Conservation (phyloP, 2,329 filamentous ascomycete genomes). For the Cucurbitaria berberidis region DNA sequence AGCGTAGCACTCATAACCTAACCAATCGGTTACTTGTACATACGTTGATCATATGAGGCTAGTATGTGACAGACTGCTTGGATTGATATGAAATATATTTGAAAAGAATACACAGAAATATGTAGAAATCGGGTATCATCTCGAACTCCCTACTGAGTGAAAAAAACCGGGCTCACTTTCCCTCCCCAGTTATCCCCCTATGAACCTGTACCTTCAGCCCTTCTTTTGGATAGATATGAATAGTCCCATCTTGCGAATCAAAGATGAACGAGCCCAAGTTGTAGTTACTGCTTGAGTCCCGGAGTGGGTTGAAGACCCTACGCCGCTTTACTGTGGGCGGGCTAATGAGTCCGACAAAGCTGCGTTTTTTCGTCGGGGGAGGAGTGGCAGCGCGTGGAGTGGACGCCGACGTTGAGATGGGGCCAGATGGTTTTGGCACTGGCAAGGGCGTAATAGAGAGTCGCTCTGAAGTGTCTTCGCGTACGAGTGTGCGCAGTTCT, state of each 20-base stretch:
- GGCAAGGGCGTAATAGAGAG: neutral
- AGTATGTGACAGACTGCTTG: no score
- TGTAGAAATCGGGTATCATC: neutral
- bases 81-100: no score
- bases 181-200: neutral
- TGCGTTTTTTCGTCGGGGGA: slow-evolving; percentile 11
- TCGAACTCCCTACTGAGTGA: neutral
- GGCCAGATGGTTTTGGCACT: neutral
- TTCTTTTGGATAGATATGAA: slow-evolving; percentile 25
- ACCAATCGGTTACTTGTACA: no score
- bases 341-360: slow-evolving; percentile 14
- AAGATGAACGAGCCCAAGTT: slow-evolving; percentile 21
- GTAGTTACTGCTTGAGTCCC: slow-evolving; percentile 12
- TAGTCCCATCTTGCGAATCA: slow-evolving; percentile 24
- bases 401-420: neutral
- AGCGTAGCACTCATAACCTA: no score
- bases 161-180: neutral
- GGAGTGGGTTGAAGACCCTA: slow-evolving; percentile 17
- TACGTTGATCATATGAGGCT: no score
- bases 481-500: slow-evolving; percentile 24
- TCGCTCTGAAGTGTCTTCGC: slow-evolving; percentile 26
- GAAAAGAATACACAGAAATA: neutral
- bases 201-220: slow-evolving; percentile 26
- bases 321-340: slow-evolving; percentile 29
- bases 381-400: neutral